These are phyloP conservation scores for Eucalyptus victrix DNA, from an alignment of 345 rosid species.

Conservation along the genomic window DNA sequence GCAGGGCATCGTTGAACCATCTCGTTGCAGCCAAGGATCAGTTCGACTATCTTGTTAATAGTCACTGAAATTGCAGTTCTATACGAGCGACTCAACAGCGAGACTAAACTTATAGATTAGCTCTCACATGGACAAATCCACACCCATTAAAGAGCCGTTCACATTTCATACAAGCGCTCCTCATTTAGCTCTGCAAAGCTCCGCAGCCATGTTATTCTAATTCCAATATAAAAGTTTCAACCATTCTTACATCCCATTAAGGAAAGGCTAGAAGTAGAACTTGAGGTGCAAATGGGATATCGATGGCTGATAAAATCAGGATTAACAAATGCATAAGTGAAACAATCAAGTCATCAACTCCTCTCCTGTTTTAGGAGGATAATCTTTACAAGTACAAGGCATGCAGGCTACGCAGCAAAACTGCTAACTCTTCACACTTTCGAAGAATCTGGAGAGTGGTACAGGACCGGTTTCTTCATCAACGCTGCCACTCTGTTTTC, in stretches of 20 bases:
- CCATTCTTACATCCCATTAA: background rate
- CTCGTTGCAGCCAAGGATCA: background rate
- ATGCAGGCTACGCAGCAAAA: background rate
- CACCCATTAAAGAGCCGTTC: background rate
- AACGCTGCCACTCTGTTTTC: slow-evolving; percentile 34
- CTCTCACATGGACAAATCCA: background rate
- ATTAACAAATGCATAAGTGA: background rate
- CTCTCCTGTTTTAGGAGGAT: background rate
- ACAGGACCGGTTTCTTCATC: slow-evolving; percentile 66
- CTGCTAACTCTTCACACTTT: slow-evolving; percentile 42
- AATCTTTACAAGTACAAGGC: background rate
- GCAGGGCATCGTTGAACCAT: background rate
- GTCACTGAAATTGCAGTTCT: background rate
- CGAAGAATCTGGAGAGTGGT: slow-evolving; percentile 89
- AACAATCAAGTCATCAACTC: background rate
- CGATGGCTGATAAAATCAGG: background rate
- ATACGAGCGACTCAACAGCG: background rate
- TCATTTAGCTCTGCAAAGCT: background rate
- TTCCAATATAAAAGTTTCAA: background rate
- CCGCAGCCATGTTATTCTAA: background rate
- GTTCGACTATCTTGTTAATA: too few relatives aligned
- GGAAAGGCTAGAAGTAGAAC: background rate
- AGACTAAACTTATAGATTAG: background rate
- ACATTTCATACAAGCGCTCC: background rate
- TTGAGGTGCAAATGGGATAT: background rate